These are phyloP conservation scores for Cinchona pubescens DNA, from an alignment of 257 asterid genomes.

Conservation along the genomic window DNA sequence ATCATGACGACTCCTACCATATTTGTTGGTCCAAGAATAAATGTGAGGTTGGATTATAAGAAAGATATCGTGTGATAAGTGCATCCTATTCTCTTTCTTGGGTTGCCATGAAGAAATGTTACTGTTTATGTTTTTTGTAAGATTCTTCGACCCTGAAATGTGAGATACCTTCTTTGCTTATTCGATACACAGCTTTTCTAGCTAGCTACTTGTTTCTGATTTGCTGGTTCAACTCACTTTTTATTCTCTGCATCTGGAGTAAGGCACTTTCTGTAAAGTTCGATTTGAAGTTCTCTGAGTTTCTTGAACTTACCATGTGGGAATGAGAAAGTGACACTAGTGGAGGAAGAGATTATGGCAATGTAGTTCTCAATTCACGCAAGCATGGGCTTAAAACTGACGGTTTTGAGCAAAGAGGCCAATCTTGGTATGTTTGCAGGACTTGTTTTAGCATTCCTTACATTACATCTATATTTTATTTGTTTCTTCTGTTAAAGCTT, in stretches of 20 bases:
- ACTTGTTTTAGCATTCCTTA: slow-evolving; percentile 1
- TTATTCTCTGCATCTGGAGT: slow-evolving; percentile 17
- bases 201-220: slow-evolving; percentile 11
- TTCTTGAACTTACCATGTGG: slow-evolving; percentile 55
- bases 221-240: slow-evolving; percentile 15
- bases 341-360: slow-evolving; percentile 55
- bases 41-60: no score
- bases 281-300: slow-evolving; percentile 15
- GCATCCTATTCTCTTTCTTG: no score
- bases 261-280: neutral
- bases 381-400: slow-evolving; percentile 65
- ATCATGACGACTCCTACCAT: no score
- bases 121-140: no score
- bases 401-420: slow-evolving; percentile 87
- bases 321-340: slow-evolving; percentile 71
- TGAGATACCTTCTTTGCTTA: no score
- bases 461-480: neutral
- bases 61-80: no score
- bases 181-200: slow-evolving; percentile 26
- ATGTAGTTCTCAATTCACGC: slow-evolving; percentile 55
- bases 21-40: no score
- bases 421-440: slow-evolving; percentile 57
- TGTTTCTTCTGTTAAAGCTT: no score
- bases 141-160: no score
- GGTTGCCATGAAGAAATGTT: no score